A percentile compares a stretch with the other conserved stretches of the same genome.
Conservation (phyloP, 257 asterid species). For the Rehmannia glutinosa region DNA sequence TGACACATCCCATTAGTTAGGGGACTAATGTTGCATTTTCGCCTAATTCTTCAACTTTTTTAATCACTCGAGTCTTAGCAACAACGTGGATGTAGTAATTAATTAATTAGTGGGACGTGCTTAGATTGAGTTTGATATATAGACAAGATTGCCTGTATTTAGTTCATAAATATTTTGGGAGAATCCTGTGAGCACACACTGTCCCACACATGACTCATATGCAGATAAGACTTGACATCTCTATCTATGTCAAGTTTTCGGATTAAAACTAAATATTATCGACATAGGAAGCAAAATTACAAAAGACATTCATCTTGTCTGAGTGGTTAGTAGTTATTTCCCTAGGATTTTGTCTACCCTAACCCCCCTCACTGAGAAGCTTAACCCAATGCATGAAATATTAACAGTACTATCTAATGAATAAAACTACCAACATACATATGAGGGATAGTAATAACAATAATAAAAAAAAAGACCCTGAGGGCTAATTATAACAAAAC, state of each 20-base stretch:
- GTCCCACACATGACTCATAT: conserved; percentile 27
- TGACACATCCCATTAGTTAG: too few relatives aligned
- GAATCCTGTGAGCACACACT: conserved; percentile 16
- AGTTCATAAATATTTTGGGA: conserved; percentile 16
- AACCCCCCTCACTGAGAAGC: not conserved
- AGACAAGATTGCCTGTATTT: conserved; percentile 8
- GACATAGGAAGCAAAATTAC: not conserved
- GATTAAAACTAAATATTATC: not conserved
- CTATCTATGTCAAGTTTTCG: not conserved
- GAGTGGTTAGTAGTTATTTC: not conserved
- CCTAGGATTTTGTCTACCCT: not conserved
- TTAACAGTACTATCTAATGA: not conserved
- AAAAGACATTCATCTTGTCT: not conserved
- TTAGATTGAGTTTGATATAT: conserved; percentile 1
- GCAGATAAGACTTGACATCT: conserved; percentile 6
- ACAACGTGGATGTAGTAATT: not conserved
- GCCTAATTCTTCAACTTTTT: too few relatives aligned
- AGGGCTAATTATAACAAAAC: too few relatives aligned
- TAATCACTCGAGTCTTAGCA: not conserved
- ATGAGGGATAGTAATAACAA: too few relatives aligned
- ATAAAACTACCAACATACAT: too few relatives aligned
- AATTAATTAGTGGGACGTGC: not conserved
- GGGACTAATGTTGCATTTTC: too few relatives aligned
- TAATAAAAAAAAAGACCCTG: too few relatives aligned
- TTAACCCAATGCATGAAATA: not conserved